Evolutionary conservation across 1,139 yeast species (phyloP).

Genomic region (Pneumocystis canis): DNA sequence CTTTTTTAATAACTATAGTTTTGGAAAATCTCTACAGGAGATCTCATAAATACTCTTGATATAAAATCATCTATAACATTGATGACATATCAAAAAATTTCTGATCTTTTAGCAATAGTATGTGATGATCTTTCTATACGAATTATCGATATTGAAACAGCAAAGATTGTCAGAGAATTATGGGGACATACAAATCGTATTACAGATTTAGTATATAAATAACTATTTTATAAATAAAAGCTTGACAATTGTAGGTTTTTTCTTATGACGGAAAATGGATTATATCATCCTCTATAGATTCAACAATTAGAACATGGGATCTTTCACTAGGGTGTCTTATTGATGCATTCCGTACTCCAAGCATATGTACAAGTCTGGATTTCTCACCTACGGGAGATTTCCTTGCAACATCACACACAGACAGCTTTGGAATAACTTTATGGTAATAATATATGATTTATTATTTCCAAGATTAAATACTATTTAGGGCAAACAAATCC

Average conservation of each 20-base stretch:
- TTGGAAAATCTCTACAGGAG: conserved; percentile 65
- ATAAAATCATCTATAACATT: conserved; percentile 66
- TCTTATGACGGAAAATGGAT: conserved; percentile 96
- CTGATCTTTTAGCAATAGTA: conserved; percentile 74
- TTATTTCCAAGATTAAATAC: neutral
- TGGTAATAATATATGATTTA: conserved; percentile 34
- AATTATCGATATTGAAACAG: conserved; percentile 68
- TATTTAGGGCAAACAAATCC: conserved; percentile 47
- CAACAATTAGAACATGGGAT: conserved; percentile 93
- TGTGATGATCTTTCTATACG: conserved; percentile 77
- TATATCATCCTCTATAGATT: conserved; percentile 67
- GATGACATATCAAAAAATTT: conserved; percentile 60
- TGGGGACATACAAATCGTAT: conserved; percentile 86
- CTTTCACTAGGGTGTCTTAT: conserved; percentile 94
- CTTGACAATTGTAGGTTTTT: conserved; percentile 32
- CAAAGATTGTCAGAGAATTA: conserved; percentile 67
- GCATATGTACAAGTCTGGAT: conserved; percentile 64
- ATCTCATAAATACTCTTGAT: conserved; percentile 50
- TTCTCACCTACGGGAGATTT: conserved; percentile 83
- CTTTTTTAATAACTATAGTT: conserved; percentile 25
- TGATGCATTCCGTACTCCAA: conserved; percentile 70
- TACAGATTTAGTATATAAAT: conserved; percentile 44
- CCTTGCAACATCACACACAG: conserved; percentile 85
- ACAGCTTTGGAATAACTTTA: conserved; percentile 74
- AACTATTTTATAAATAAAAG: neutral